These are phyloP conservation scores for Meredithiella fracta DNA, from an alignment of 2,329 filamentous ascomycete genomes.

Conservation along the genomic window DNA sequence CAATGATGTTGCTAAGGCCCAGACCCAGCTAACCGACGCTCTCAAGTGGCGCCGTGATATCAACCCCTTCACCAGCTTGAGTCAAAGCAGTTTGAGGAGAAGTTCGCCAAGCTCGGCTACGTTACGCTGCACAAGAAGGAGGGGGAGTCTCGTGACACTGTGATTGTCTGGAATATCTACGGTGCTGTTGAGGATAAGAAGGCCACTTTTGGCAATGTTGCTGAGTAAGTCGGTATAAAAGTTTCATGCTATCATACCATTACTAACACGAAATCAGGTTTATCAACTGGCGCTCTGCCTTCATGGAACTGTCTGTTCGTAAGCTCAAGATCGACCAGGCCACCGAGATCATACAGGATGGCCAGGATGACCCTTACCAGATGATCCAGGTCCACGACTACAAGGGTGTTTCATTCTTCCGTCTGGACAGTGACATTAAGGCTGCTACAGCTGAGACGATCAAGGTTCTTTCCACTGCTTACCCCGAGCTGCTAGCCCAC, in stretches of 20 bases:
- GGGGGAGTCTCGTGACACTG: constrained; percentile 34
- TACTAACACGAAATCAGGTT: constrained; percentile 41
- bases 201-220: constrained; percentile 65
- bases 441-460: constrained; percentile 67
- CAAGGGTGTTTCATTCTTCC: constrained; percentile 69
- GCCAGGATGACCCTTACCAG: constrained; percentile 67
- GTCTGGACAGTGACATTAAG: constrained; percentile 61
- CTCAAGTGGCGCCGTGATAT: constrained; percentile 69
- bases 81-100: constrained; percentile 47
- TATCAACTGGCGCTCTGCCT: constrained; percentile 71
- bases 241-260: neutral
- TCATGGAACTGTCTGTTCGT: constrained; percentile 74
- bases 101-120: constrained; percentile 67
- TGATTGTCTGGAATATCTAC: constrained; percentile 90
- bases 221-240: constrained; percentile 44
- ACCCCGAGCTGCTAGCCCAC: constrained; percentile 67
- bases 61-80: constrained; percentile 52
- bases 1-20: constrained; percentile 54
- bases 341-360: constrained; percentile 54
- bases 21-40: constrained; percentile 61
- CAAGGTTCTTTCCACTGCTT: constrained; percentile 61
- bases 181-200: constrained; percentile 67
- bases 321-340: constrained; percentile 56
- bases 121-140: constrained; percentile 50
- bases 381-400: constrained; percentile 93